Base-by-base conservation (phyloP, 163 green algal species). In the Scenedesmus sp. region DNA sequence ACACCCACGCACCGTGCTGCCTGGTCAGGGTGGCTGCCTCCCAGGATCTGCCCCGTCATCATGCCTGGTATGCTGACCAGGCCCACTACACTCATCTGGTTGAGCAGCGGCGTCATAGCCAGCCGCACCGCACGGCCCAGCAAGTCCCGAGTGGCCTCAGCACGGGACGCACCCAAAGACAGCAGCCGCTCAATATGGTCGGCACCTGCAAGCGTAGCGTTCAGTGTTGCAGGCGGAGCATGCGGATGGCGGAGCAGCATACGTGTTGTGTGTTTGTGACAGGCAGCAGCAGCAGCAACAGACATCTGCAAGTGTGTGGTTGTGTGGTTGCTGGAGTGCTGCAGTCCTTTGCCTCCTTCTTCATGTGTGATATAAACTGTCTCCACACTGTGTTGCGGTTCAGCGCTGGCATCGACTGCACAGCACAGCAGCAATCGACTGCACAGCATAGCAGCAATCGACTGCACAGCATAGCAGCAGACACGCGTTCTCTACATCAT, bases 41-140 rank as follows among this genome's bases (percentile, higher is more conserved):
- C 95, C 90, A 99, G 89, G 59, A 99, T 99, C 85, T 99, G 97
- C 18, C 97, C 97, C 5, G 97, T 98, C 97, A 98, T 98, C 97
- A 98, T 98, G 37, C 95, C 95, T 56, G 96, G 96, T 61, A 97
- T 97, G 35, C 88, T 94, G 12, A 98, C 97, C 30, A 99, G 91
- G 2, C 97, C 97, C 82, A 98, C 94, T 16, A 98, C 96, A 81
- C 94, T 97, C 95, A 98, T 97, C 90, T 97, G 94, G 93, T 99
- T 99, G 51, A 99, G 89, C 40, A 98, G 94, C 30, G 97, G 97
- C 15, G 95, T 97, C 87, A 98, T 92, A 26, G 96, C 96, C 81
- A 96, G 81, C 44, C 91, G 83, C 37, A 94, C 85, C 24, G 92
- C 92, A 16, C 92, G 93, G 72, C 93, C 81, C 5, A 97, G 56